phyloP scores from a whole-genome alignment of 306 rosid species.

The Pterocarpus macrocarpus region DNA sequence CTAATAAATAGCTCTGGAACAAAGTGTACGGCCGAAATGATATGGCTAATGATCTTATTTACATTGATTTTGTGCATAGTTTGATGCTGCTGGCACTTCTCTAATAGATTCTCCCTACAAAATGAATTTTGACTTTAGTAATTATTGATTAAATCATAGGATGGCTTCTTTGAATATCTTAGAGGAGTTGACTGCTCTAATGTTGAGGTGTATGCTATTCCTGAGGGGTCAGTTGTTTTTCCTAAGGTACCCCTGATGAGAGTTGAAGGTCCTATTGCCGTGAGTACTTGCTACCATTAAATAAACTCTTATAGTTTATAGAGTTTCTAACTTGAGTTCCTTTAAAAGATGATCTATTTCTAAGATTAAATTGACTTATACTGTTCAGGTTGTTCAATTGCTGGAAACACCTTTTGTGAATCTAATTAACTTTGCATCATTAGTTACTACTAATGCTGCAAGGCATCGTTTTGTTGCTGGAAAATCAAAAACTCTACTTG shows the following conservation, averaged over 20 bases:
- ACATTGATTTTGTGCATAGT: conserved; percentile 17
- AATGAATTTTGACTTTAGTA: conserved; percentile 29
- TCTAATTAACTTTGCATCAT: conserved; percentile 80
- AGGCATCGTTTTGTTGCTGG: conserved; percentile 96
- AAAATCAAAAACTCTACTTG: conserved; percentile 83
- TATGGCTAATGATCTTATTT: conserved; percentile 14
- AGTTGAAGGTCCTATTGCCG: conserved; percentile 88
- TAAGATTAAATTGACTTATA: conserved; percentile 20
- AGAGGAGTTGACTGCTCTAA: conserved; percentile 79
- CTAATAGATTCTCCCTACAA: conserved; percentile 10
- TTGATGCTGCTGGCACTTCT: conserved; percentile 7
- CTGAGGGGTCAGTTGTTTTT: conserved; percentile 89
- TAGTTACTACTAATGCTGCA: conserved; percentile 93
- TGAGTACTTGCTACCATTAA: conserved; percentile 53
- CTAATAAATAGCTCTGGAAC: not conserved
- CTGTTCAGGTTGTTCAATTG: conserved; percentile 86
- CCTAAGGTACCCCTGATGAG: conserved; percentile 81
- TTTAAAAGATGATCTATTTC: conserved; percentile 13
- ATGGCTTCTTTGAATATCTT: conserved; percentile 76
- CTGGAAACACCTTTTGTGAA: conserved; percentile 91
- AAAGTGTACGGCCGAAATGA: not conserved
- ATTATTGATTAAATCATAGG: conserved; percentile 59
- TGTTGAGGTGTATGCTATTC: conserved; percentile 75
- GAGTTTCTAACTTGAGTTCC: conserved; percentile 21
- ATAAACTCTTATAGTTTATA: not conserved